Evolutionary conservation across 345 rosid genomes (phyloP).

Genomic region (Limnanthes douglasii): DNA sequence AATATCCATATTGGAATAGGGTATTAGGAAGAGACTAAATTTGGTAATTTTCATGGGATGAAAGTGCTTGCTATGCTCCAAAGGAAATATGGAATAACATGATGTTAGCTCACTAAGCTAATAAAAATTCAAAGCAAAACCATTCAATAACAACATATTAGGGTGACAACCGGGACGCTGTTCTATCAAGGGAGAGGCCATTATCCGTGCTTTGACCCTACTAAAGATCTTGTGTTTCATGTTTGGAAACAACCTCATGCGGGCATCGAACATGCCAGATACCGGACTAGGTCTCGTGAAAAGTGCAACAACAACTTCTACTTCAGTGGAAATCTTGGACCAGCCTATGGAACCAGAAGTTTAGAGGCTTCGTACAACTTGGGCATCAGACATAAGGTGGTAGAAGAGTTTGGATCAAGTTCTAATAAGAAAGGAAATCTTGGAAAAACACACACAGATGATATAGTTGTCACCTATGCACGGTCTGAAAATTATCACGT

Average conservation of each 20-base stretch:
- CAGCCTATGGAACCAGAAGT: constrained; percentile 66
- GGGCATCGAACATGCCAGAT: constrained; percentile 27
- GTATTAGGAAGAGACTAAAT: constrained; percentile 87
- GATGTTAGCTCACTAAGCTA: constrained; percentile 99
- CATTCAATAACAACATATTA: constrained; percentile 86
- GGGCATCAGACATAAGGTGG: constrained; percentile 91
- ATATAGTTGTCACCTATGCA: constrained; percentile 53
- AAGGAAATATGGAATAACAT: constrained; percentile 98
- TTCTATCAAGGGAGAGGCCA: constrained; percentile 64
- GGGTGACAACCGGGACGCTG: constrained; percentile 74
- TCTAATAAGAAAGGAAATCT: constrained; percentile 86
- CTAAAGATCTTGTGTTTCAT: constrained; percentile 90
- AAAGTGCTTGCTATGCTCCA: constrained; percentile 99
- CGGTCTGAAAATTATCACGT: constrained; percentile 54
- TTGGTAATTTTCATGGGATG: constrained; percentile 99
- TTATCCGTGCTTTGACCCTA: constrained; percentile 94
- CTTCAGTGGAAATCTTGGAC: constrained; percentile 97
- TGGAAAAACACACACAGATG: constrained; percentile 71
- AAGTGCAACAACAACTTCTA: constrained; percentile 64
- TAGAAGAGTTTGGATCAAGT: constrained; percentile 84
- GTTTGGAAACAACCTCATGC: constrained; percentile 92
- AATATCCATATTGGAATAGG: constrained; percentile 78
- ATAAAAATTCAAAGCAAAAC: constrained; percentile 86
- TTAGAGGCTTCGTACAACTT: constrained; percentile 93
- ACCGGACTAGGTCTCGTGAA: constrained; percentile 75